Evolutionary conservation across 306 rosid species (phyloP).

Genomic region (Pachyrhizus erosus): DNA sequence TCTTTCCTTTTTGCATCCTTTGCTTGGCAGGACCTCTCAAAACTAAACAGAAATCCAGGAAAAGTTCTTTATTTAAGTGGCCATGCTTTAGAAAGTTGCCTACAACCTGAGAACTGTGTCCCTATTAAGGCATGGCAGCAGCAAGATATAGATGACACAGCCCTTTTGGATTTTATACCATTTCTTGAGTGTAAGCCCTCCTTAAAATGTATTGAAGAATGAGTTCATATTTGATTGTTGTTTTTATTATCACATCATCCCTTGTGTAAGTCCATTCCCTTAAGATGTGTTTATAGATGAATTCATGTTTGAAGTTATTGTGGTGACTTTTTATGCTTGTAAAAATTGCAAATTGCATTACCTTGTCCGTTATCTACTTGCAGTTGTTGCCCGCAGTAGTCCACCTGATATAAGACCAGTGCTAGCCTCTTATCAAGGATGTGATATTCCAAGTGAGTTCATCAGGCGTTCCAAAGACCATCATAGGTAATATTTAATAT

Average conservation of each 20-base stretch:
- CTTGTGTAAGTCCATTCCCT: slow-evolving; percentile 63
- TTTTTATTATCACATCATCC: slow-evolving; percentile 55
- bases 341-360: slow-evolving; percentile 40
- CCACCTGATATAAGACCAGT: slow-evolving; percentile 94
- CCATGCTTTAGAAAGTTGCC: slow-evolving; percentile 84
- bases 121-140: slow-evolving; percentile 81
- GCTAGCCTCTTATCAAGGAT: slow-evolving; percentile 80
- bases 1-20: not conserved
- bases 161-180: slow-evolving; percentile 91
- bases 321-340: slow-evolving; percentile 18
- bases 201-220: slow-evolving; percentile 23
- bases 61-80: slow-evolving; percentile 91
- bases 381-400: slow-evolving; percentile 92
- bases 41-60: slow-evolving; percentile 87
- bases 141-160: slow-evolving; percentile 75
- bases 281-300: slow-evolving; percentile 12
- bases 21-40: slow-evolving; percentile 81
- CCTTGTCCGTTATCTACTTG: slow-evolving; percentile 38
- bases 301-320: not conserved
- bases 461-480: slow-evolving; percentile 86
- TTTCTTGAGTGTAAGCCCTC: slow-evolving; percentile 87
- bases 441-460: slow-evolving; percentile 86
- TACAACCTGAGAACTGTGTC: slow-evolving; percentile 86
- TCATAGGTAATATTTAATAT: slow-evolving; percentile 55
- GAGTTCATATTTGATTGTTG: slow-evolving; percentile 6